Evolutionary conservation across 306 rosid genomes (phyloP).

Genomic region (Calophaca sinica): DNA sequence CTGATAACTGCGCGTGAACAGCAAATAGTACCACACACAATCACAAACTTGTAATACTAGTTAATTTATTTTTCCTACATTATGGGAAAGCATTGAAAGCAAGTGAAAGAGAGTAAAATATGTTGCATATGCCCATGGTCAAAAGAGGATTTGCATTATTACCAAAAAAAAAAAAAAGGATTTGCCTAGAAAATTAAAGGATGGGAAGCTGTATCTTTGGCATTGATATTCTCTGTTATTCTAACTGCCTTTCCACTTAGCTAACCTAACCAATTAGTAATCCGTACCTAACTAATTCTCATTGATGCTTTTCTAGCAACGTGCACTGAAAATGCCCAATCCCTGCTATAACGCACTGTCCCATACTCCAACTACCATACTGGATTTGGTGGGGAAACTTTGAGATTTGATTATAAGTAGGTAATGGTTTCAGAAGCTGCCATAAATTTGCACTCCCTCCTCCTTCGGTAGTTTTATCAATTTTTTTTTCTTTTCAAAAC

Average conservation of each 20-base stretch:
- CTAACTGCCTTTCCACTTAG: constrained; percentile 41
- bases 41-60: no score
- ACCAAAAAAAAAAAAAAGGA: no score
- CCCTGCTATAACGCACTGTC: neutral
- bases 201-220: no score
- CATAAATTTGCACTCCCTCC: no score
- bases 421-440: no score
- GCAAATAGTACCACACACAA: no score
- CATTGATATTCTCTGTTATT: constrained; percentile 21
- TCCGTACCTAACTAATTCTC: constrained; percentile 42
- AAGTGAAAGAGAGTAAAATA: neutral
- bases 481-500: no score
- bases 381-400: constrained; percentile 48
- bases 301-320: constrained; percentile 27
- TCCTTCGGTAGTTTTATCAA: no score
- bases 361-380: constrained; percentile 40
- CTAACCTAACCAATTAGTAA: constrained; percentile 47
- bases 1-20: no score
- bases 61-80: neutral
- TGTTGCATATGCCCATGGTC: no score
- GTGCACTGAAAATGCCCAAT: neutral
- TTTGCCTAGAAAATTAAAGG: no score
- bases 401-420: neutral
- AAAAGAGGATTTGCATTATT: no score
- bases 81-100: constrained; percentile 12